Evolutionary conservation across 495 filamentous ascomycete species (phyloP).

Genomic region (Lepraria neglecta): DNA sequence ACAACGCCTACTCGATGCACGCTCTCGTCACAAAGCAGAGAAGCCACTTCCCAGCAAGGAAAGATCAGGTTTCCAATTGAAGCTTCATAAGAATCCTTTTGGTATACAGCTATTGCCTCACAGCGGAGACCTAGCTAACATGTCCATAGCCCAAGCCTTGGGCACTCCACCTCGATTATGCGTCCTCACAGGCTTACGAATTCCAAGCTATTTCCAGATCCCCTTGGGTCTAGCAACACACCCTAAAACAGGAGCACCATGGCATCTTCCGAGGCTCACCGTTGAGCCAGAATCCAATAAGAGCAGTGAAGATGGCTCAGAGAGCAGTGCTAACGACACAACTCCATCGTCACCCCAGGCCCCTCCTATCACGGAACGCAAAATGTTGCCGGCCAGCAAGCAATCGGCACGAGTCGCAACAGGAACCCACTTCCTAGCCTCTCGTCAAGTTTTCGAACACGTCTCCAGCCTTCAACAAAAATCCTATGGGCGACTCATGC

Average conservation of each 20-base stretch:
- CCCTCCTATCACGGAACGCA: background rate
- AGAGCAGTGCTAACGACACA: background rate
- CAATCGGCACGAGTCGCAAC: background rate
- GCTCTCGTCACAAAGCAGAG: conserved; percentile 33
- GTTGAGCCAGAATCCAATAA: background rate
- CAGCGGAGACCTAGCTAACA: conserved; percentile 29
- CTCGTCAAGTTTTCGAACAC: conserved; percentile 13
- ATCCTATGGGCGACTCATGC: conserved; percentile 29
- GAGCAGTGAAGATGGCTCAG: background rate
- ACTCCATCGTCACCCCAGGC: background rate
- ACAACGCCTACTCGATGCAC: conserved; percentile 29
- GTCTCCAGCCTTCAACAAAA: conserved; percentile 25
- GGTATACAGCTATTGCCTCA: conserved; percentile 38
- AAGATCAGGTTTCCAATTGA: conserved; percentile 42
- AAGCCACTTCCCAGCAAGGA: conserved; percentile 27
- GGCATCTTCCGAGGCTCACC: conserved; percentile 49
- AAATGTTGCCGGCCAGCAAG: background rate
- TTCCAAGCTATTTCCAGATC: conserved; percentile 61
- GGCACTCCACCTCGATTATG: conserved; percentile 61
- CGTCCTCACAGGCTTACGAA: conserved; percentile 42
- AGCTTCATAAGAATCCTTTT: conserved; percentile 52
- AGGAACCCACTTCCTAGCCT: conserved; percentile 23
- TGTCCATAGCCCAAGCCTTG: conserved; percentile 50
- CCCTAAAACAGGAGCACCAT: conserved; percentile 50
- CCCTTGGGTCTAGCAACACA: conserved; percentile 53